Evolutionary conservation across 495 filamentous ascomycete genomes (phyloP).

Genomic region (Neurospora terricola): DNA sequence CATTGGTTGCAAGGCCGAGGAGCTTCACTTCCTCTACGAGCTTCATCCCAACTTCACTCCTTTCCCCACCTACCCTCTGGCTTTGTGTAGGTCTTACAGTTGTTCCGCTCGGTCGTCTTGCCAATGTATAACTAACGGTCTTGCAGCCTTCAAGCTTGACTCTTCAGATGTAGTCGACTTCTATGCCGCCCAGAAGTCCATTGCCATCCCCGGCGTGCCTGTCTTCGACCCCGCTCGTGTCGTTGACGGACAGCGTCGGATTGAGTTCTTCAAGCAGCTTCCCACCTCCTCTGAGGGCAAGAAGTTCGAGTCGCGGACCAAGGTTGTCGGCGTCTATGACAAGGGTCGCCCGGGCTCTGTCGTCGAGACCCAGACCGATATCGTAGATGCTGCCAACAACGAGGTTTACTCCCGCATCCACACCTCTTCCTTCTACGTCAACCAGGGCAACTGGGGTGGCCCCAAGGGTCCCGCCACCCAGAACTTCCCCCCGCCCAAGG

Average conservation of each 20-base stretch:
- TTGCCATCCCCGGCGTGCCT: conserved; percentile 65
- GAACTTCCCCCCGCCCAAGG: conserved; percentile 65
- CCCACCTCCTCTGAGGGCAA: conserved; percentile 61
- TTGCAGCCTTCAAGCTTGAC: conserved; percentile 69
- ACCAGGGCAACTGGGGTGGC: conserved; percentile 80
- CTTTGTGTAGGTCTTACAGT: conserved; percentile 50
- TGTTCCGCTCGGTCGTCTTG: background rate
- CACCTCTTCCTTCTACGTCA: conserved; percentile 67
- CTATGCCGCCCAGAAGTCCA: conserved; percentile 53
- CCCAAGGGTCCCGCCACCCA: conserved; percentile 74
- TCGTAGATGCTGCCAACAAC: conserved; percentile 59
- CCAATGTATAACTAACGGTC: background rate
- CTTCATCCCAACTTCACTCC: conserved; percentile 71
- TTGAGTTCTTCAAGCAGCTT: conserved; percentile 68
- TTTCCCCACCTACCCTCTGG: conserved; percentile 80
- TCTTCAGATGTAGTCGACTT: conserved; percentile 76
- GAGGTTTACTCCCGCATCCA: conserved; percentile 63
- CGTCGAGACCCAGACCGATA: conserved; percentile 66
- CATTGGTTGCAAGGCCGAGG: conserved; percentile 73
- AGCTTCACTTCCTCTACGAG: conserved; percentile 87
- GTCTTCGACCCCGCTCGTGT: conserved; percentile 63
- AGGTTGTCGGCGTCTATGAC: conserved; percentile 82
- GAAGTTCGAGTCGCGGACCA: conserved; percentile 66
- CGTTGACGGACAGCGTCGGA: conserved; percentile 77
- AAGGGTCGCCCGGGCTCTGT: conserved; percentile 81